phyloP scores from a whole-genome alignment of 768 basidiomycete species.

The Lyophyllum decastes region DNA sequence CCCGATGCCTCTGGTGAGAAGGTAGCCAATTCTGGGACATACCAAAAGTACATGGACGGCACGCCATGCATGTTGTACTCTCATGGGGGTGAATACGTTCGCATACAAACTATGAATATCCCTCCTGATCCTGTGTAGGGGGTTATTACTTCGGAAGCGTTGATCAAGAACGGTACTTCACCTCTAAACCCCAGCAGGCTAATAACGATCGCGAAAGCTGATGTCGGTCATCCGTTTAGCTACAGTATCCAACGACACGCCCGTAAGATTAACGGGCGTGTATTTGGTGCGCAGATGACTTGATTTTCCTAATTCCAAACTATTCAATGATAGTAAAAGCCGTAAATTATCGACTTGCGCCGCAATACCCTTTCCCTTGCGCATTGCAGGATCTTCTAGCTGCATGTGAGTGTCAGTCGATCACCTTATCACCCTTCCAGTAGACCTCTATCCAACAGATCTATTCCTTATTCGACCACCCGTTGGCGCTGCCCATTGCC shows the following conservation, averaged over 20 bases:
- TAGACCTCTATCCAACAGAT: slow-evolving; percentile 42
- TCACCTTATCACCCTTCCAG: background rate
- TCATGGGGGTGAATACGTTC: slow-evolving; percentile 61
- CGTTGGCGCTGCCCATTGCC: slow-evolving; percentile 68
- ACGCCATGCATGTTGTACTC: slow-evolving; percentile 83
- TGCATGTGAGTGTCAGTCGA: slow-evolving; percentile 58
- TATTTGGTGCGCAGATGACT: slow-evolving; percentile 56
- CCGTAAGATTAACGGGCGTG: slow-evolving; percentile 89
- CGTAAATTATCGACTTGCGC: slow-evolving; percentile 84
- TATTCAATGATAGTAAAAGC: slow-evolving; percentile 41
- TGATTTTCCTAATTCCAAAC: background rate
- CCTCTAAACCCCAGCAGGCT: background rate
- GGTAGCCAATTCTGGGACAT: slow-evolving; percentile 33
- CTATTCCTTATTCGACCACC: slow-evolving; percentile 91
- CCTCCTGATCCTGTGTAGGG: slow-evolving; percentile 36
- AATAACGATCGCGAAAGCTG: background rate
- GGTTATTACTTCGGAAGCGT: slow-evolving; percentile 87
- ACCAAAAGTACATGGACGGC: slow-evolving; percentile 76
- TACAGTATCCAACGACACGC: slow-evolving; percentile 83
- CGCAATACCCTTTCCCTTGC: slow-evolving; percentile 96
- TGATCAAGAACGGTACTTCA: slow-evolving; percentile 65
- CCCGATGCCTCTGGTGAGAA: slow-evolving; percentile 10
- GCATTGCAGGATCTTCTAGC: slow-evolving; percentile 88
- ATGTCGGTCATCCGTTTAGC: slow-evolving; percentile 31
- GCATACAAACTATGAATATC: background rate